Conservation (phyloP, 306 rosid species). For the Vigna trinervia region DNA sequence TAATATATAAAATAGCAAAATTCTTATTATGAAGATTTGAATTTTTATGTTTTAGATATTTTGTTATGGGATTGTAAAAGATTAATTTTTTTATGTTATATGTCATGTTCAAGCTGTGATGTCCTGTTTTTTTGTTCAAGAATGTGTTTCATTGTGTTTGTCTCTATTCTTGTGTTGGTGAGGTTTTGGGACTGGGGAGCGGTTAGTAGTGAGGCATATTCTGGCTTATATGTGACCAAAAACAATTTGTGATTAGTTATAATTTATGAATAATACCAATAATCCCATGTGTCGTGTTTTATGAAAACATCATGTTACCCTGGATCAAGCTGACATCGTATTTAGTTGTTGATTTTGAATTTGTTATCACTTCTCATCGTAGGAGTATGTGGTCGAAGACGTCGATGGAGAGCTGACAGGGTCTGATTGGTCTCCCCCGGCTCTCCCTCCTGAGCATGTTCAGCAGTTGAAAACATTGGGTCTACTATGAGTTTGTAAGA, state of each 20-base stretch:
- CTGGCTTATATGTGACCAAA: constrained; percentile 5
- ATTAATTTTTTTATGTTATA: neutral
- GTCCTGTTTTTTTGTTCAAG: neutral
- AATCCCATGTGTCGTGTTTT: neutral
- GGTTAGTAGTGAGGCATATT: neutral
- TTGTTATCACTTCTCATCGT: constrained; percentile 31
- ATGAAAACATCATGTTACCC: neutral
- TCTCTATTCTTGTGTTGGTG: neutral
- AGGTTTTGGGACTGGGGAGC: no score
- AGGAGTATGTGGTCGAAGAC: constrained; percentile 98
- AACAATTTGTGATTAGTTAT: constrained; percentile 21
- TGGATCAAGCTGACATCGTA: constrained; percentile 11
- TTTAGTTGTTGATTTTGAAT: constrained; percentile 41
- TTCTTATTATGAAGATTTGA: neutral
- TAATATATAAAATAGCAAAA: neutral
- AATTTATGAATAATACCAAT: neutral
- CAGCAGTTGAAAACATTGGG: constrained; percentile 94
- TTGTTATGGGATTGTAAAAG: constrained; percentile 13
- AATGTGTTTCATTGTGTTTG: neutral
- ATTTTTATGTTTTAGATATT: neutral
- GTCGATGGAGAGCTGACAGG: constrained; percentile 94
- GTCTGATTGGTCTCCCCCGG: constrained; percentile 88
- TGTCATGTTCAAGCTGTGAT: neutral
- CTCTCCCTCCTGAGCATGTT: constrained; percentile 87
- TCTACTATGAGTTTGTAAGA: constrained; percentile 61